These are phyloP conservation scores for Gossypium laxum DNA, from an alignment of 441 rosid species.

Conservation along the genomic window DNA sequence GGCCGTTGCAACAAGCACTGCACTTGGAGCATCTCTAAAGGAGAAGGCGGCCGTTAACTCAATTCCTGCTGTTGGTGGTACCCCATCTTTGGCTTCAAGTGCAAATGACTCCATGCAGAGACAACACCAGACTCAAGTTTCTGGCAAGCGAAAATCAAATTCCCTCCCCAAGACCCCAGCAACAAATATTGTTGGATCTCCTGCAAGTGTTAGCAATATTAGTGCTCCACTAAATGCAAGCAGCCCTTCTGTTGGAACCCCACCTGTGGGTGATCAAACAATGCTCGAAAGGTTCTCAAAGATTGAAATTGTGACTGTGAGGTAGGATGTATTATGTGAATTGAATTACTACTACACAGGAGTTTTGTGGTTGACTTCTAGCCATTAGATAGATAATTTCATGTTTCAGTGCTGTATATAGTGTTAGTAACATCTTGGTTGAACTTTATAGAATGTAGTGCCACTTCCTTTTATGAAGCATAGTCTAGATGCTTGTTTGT, in stretches of 20 bases:
- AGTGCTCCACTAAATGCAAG: constrained; percentile 52
- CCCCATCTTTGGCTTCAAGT: constrained; percentile 65
- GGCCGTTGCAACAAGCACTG: constrained; percentile 37
- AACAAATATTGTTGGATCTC: constrained; percentile 78
- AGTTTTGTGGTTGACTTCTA: constrained; percentile 2
- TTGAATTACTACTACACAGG: neutral
- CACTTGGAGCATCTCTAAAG: constrained; percentile 54
- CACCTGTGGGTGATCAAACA: constrained; percentile 51
- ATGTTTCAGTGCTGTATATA: constrained; percentile 2
- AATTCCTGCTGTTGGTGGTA: constrained; percentile 53
- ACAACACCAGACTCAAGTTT: constrained; percentile 57
- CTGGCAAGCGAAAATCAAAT: constrained; percentile 62
- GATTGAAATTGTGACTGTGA: constrained; percentile 58
- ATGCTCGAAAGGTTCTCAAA: constrained; percentile 72
- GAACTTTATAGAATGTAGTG: neutral
- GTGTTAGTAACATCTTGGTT: neutral
- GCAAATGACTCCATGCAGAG: constrained; percentile 68
- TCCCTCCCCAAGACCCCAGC: constrained; percentile 64
- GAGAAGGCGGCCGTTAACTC: constrained; percentile 62
- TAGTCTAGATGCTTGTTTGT: constrained; percentile 1
- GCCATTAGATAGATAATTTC: neutral
- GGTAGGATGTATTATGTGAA: constrained; percentile 51
- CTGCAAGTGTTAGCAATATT: constrained; percentile 76
- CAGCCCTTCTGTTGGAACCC: constrained; percentile 81
- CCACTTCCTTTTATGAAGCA: neutral